These are phyloP conservation scores for Crithidia sp. DNA, from an alignment of 208 protist genomes.

Conservation along the genomic window DNA sequence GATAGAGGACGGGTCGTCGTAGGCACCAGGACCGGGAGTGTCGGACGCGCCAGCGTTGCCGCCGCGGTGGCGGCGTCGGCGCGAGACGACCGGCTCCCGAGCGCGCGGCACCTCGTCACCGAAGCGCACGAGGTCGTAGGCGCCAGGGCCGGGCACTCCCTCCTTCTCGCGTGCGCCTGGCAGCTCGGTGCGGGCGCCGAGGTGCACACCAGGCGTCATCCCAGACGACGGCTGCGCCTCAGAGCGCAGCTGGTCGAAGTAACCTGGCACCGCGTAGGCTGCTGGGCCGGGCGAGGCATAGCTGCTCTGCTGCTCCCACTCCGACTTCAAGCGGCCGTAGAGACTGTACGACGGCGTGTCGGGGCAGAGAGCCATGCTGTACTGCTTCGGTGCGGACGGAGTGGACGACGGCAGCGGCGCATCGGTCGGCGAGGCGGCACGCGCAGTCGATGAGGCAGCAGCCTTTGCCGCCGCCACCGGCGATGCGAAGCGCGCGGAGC, in stretches of 20 bases:
- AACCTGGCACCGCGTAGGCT: slow-evolving; percentile 61
- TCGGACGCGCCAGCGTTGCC: not conserved
- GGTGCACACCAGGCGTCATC: slow-evolving; percentile 47
- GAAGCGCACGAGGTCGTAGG: slow-evolving; percentile 46
- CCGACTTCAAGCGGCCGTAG: slow-evolving; percentile 49
- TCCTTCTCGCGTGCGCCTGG: slow-evolving; percentile 33
- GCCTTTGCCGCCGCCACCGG: slow-evolving; percentile 1
- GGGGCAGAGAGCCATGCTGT: slow-evolving; percentile 69
- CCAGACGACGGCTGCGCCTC: slow-evolving; percentile 24
- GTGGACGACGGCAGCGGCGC: not conserved
- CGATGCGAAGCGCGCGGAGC: slow-evolving; percentile 51
- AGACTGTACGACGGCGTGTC: slow-evolving; percentile 75
- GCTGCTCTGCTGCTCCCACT: slow-evolving; percentile 36
- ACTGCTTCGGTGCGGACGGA: slow-evolving; percentile 54
- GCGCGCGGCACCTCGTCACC: slow-evolving; percentile 41
- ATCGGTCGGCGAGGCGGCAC: not conserved
- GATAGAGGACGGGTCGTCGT: slow-evolving; percentile 82
- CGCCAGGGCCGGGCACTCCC: slow-evolving; percentile 42
- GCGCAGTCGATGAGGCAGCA: not conserved
- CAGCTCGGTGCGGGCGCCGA: slow-evolving; percentile 57
- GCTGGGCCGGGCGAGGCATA: slow-evolving; percentile 31
- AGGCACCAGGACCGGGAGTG: slow-evolving; percentile 58
- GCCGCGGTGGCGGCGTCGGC: slow-evolving; percentile 20
- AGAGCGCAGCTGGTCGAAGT: slow-evolving; percentile 47
- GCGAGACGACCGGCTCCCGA: slow-evolving; percentile 44